Base-by-base conservation (phyloP, 2,329 filamentous ascomycete species). In the Drechslerella coelobrocha region DNA sequence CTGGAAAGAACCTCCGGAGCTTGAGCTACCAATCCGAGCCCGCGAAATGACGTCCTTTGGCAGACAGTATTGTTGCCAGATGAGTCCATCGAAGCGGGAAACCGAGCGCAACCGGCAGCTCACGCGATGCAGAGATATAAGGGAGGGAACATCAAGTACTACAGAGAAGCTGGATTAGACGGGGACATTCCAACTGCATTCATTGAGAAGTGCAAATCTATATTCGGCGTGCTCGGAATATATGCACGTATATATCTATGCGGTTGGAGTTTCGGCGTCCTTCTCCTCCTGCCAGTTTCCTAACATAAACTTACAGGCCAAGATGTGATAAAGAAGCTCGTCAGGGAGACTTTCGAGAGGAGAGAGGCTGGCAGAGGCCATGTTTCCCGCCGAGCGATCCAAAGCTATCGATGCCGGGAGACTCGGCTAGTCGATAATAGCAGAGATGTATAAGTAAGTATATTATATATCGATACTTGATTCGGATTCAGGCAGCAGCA, bases 61-160 rank as follows among this genome's bases (percentile, higher is more conserved):
- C 4, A 68, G 52, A n/a, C 62, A 68, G n/a, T 41, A 41, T 10
- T 39, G 41, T 37, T 48, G 53, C 62, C 62, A 68, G 24, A 68
- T 39, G 6, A 71, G 26, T 34, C 52, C 54, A 29, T 71, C 66
- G 34, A 63, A 71, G 12, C 66, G 66, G 17, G 66, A 63, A 26
- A 71, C 53, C n/a, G 52, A 57, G 26, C 66, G 53, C 17, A 63
- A 31, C 19, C 66, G 59, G 2, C 53, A 63, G 59, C 66, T 71
- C 5, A 71, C 66, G 9, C 66, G 66, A 39, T 71, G 66, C 8
- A 71, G 59, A 8, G 59, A 53, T 7, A 71, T 63, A 23, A 63
- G 50, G 0, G 66, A 63, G 21, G 53, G 19, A 23, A 60, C 45
- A 34, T 71, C 59, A n/a, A 71, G 66, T 45, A 63, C 66, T 71